These are phyloP conservation scores for Beauveria sp. DNA, from an alignment of 2,329 filamentous ascomycete genomes.

Conservation along the genomic window DNA sequence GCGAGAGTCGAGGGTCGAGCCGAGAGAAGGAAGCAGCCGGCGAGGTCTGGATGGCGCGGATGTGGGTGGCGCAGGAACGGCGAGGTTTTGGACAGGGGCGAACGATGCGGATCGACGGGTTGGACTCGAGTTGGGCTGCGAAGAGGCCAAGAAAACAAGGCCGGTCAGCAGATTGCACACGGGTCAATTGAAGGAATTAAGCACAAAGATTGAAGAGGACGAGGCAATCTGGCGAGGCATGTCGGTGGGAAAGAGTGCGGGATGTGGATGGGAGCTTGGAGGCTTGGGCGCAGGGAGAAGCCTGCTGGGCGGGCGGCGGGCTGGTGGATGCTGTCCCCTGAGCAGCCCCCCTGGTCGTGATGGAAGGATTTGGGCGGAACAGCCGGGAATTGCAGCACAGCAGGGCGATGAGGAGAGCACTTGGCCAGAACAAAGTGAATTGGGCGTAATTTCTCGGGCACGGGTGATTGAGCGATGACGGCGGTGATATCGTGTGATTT, in stretches of 20 bases:
- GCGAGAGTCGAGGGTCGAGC: not conserved
- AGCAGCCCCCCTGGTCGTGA: constrained; percentile 1
- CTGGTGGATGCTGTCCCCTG: constrained; percentile 1
- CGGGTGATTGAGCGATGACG: not conserved
- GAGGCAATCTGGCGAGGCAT: not conserved
- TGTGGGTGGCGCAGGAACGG: not conserved
- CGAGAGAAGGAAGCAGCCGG: constrained; percentile 4
- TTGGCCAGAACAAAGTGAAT: not conserved
- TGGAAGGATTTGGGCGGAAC: constrained; percentile 3
- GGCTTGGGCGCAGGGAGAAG: constrained; percentile 7
- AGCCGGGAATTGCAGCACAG: not conserved
- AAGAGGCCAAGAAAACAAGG: not conserved
- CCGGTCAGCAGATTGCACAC: not conserved
- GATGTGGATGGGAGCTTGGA: not conserved
- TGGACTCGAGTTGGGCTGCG: not conserved
- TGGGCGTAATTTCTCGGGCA: not conserved
- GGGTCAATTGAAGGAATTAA: not conserved
- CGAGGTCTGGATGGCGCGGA: not conserved
- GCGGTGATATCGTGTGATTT: not conserved
- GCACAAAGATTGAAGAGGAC: not conserved
- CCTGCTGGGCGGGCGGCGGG: not conserved
- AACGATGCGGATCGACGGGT: not conserved
- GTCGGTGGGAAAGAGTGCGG: not conserved
- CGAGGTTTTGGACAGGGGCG: not conserved
- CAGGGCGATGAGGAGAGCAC: not conserved